Base-by-base conservation (phyloP, 257 asterid species). In the Solanum habrochaites region DNA sequence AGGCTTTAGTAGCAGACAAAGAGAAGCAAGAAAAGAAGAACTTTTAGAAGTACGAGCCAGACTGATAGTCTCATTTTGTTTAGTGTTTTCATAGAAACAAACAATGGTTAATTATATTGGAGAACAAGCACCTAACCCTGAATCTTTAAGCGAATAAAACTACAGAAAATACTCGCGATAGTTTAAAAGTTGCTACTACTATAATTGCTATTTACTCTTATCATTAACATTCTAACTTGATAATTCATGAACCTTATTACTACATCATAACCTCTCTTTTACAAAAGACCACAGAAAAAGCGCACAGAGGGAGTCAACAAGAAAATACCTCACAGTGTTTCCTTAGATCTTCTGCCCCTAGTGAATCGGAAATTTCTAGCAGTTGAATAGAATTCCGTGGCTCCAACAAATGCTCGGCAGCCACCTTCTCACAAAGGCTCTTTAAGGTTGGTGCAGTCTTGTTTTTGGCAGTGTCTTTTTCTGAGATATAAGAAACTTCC, bases 311-410 rank as follows among this genome's bases (percentile, higher is more conserved):
- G 58, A 84, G 87, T 90, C 86, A 86, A 62, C 71, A 85, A 56
- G 83, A 20, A 35, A 82, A 40, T 88, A 94, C 99, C 98, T 91
- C 95, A 40, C 99, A 95, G 83, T 94, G 94, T 75, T 91, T 92
- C 93, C 91, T 94, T 88, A 97, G 95, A 88, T 92, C 93, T 89
- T 93, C 93, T 70, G 98, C 99, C 86, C 90, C 99, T 49, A 97
- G 90, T 71, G 99, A 85, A 92, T 97, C 98, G 15, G 99, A 96
- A 87, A 97, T 94, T 92, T 97, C 99, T 82, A 97, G 93, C 87
- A 97, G 87, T 90, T 93, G 99, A 58, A 97, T 83, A 82, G 92
- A 96, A 90, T 89, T 93, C 82, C 98, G 94, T 74, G 99, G 99
- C 93, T 97, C 99, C 91, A 96, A 96, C 91, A 97, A 87, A 91